These are phyloP conservation scores for Nitzschia sp. DNA, from an alignment of 108 stramenopile species.

Conservation along the genomic window DNA sequence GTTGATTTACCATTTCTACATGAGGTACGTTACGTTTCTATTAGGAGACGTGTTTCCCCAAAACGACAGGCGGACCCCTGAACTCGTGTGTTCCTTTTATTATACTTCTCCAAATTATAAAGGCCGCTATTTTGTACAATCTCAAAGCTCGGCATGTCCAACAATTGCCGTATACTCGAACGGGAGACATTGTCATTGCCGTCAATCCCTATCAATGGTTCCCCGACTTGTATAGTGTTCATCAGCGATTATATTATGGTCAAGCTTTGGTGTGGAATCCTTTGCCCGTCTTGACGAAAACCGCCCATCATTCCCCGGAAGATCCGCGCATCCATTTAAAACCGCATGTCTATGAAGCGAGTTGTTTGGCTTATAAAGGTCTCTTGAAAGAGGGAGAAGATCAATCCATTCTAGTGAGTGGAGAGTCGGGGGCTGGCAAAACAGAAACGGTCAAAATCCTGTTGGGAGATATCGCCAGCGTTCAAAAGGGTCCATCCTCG, in stretches of 20 bases:
- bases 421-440: slow-evolving; percentile 93
- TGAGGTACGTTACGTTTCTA: slow-evolving; percentile 79
- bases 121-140: slow-evolving; percentile 94
- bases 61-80: too few relatives aligned
- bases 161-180: slow-evolving; percentile 87
- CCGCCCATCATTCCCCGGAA: background rate
- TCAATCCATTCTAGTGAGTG: slow-evolving; percentile 87
- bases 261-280: slow-evolving; percentile 74
- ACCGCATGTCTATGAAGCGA: slow-evolving; percentile 87
- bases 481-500: slow-evolving; percentile 44
- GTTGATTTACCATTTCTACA: slow-evolving; percentile 90
- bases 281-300: background rate
- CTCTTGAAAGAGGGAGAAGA: slow-evolving; percentile 57
- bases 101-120: background rate
- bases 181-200: slow-evolving; percentile 95
- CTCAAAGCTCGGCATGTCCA: slow-evolving; percentile 76
- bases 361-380: slow-evolving; percentile 78
- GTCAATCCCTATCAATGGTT: slow-evolving; percentile 74
- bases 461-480: slow-evolving; percentile 83
- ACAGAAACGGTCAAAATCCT: slow-evolving; percentile 94
- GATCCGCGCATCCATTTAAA: slow-evolving; percentile 64
- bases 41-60: too few relatives aligned
- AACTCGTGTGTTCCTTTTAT: background rate
- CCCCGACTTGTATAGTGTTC: slow-evolving; percentile 64
- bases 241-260: slow-evolving; percentile 58